Conservation (phyloP, 257 asterid genomes). For the Pogostemon cablin region DNA sequence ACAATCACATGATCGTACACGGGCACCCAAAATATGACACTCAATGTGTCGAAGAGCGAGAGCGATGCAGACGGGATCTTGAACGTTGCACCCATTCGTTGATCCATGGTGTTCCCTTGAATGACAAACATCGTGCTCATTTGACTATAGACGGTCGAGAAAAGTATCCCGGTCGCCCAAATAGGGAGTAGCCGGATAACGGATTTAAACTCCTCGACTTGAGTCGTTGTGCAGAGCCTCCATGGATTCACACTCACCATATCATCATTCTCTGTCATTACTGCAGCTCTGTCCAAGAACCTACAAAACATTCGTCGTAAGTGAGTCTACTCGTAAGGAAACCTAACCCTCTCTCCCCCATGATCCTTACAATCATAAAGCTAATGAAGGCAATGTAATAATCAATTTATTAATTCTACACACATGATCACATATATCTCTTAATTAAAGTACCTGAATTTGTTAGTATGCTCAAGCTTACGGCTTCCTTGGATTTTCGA, state of each 20-base stretch:
- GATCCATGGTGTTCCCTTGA: slow-evolving; percentile 83
- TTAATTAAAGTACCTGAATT: slow-evolving; percentile 52
- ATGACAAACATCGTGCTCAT: slow-evolving; percentile 90
- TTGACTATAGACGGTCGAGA: slow-evolving; percentile 75
- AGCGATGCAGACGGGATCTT: slow-evolving; percentile 83
- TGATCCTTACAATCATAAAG: no score
- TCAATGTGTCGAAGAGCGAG: slow-evolving; percentile 71
- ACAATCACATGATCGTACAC: slow-evolving; percentile 58
- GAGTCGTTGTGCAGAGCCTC: slow-evolving; percentile 81
- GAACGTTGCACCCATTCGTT: slow-evolving; percentile 65
- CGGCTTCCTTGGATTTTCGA: slow-evolving; percentile 68
- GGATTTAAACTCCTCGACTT: slow-evolving; percentile 85
- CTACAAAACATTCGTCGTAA: slow-evolving; percentile 32
- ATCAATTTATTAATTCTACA: neutral
- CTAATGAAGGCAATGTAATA: no score
- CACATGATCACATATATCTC: neutral
- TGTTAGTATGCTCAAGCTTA: slow-evolving; percentile 72
- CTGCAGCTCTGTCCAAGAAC: slow-evolving; percentile 89
- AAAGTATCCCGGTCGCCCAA: slow-evolving; percentile 84
- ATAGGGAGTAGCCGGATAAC: slow-evolving; percentile 66
- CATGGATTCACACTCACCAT: slow-evolving; percentile 44
- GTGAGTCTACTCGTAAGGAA: no score
- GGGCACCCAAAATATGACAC: slow-evolving; percentile 79
- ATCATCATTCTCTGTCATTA: slow-evolving; percentile 47
- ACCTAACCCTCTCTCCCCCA: no score